Conservation (phyloP, 306 rosid species). For the Glycine soja region DNA sequence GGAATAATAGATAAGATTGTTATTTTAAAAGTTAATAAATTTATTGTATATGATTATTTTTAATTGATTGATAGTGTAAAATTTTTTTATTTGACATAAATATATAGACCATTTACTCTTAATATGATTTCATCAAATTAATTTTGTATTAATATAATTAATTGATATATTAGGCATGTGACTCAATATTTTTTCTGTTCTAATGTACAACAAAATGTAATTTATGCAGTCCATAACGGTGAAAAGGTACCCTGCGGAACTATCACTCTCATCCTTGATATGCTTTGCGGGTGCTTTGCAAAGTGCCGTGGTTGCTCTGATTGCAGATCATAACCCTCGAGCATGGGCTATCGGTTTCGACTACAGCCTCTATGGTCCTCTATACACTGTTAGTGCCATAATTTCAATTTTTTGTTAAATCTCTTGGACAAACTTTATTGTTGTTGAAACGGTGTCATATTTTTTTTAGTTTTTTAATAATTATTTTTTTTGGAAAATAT, state of each 20-base stretch:
- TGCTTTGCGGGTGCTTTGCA: conserved; percentile 68
- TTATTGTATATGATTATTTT: too few species aligned
- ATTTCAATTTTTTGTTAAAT: not conserved
- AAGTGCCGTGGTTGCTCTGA: conserved; percentile 59
- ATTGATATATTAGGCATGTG: not conserved
- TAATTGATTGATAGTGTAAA: too few species aligned
- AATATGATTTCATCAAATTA: too few species aligned
- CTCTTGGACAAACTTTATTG: not conserved
- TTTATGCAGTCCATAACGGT: conserved; percentile 64
- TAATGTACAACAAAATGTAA: not conserved
- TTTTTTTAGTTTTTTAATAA: too few species aligned
- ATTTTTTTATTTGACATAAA: too few species aligned
- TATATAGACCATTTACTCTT: too few species aligned
- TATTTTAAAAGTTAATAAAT: too few species aligned
- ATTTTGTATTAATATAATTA: too few species aligned
- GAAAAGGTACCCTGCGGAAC: conserved; percentile 67
- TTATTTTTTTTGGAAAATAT: too few species aligned
- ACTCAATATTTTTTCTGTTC: not conserved
- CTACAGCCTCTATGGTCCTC: conserved; percentile 64
- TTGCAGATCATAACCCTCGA: conserved; percentile 52
- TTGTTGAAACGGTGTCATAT: not conserved
- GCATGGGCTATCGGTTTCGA: conserved; percentile 73
- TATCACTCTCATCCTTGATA: conserved; percentile 70
- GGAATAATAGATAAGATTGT: too few species aligned
- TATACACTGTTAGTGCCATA: conserved; percentile 60